Evolutionary conservation across 1,284 basidiomycete species (phyloP), one percentile per base, ranked within the genome.

Genomic region (Moesziomyces globuligerus): DNA sequence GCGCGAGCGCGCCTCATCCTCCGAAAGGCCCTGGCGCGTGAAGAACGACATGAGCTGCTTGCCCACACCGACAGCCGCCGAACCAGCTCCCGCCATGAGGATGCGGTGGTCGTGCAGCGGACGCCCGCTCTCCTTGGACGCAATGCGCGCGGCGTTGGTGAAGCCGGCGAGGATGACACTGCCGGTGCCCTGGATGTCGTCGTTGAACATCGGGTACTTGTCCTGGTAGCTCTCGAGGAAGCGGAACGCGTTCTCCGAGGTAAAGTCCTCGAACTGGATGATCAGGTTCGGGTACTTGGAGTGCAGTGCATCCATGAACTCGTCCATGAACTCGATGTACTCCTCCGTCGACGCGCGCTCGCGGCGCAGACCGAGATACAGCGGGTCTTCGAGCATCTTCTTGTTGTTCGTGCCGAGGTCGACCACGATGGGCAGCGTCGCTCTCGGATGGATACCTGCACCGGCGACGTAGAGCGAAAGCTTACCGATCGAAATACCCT

Each of bases 401-500:
- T 92, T 86, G 67, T 88, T 95, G 85, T 95, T 92, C 7, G 94
- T 96, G 37, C 94, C 94, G 25, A 82, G 58, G 64, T 86, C 85
- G 36, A 85, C 81, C 25, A 85, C 90, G 75, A 97, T 93, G 21
- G 94, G 93, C 32, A 97, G 86, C 11, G 91, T 91, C 4, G 91
- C 91, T 32, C 88, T 84, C 4, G 92, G 93, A 54, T 91, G 90
- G 68, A 96, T 90, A 51, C 93, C 93, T 61, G 91, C 91, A 41
- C 92, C 92, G 29, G 92, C 92, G 60, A 95, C 87, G 81, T 96
- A 97, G 34, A 97, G 87, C 21, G 91, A 93, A 13, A 97, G 86
- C 84, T 97, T 97, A 41, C 94, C 94, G 64, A 95, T 91, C 20
- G 91, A 89, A 77, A 97, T 97, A 3, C 92, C 92, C 89, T 95